Evolutionary conservation across 331 rosid genomes (phyloP), one percentile per base, ranked within the genome.

Genomic region (Pyrus hybrid): DNA sequence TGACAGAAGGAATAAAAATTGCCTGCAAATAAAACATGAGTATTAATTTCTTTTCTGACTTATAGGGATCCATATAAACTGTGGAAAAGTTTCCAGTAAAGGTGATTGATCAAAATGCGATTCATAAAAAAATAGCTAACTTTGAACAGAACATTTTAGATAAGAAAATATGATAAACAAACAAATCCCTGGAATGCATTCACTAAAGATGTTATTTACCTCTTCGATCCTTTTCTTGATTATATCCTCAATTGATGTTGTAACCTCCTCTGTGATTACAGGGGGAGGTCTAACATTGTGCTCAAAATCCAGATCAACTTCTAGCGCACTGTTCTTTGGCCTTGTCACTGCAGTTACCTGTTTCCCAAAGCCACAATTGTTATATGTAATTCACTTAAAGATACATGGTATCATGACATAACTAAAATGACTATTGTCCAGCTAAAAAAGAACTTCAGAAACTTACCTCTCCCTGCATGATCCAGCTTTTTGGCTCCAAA

Each of bases 401-500:
- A 47, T 41, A 67, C 23, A 67, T 71, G 65, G 35, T 37, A 49
- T 54, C 62, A 35, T 33, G 32, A 13, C 28, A 35, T 26, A 67
- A 6, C 18, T 30, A 57, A 45, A 5, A 29, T 2, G 8, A 22
- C 28, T 3, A 64, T 35, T 20, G 69, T 68, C 33, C 14, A 43
- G 5, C 29, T 67, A 80, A 45, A 75, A 13, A 67, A 68, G 65
- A 72, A 80, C 17, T 29, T 22, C 16, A 47, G 23, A 70, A 81
- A 60, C 65, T 77, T 85, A 94, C 99, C 99, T 94, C 99, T 62
- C 99, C 99, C 82, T 76, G 89, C 97, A 94, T 87, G 77, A 91
- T 89, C 99, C 99, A 94, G 22, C 83, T 73, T 83, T 90, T 89
- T 61, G 89, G 92, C 72, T 90, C 93, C 85, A 94, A 28, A 77